These are phyloP conservation scores for Herpomyces periplanetae DNA, from an alignment of 2,329 filamentous ascomycete species.

Conservation along the genomic window DNA sequence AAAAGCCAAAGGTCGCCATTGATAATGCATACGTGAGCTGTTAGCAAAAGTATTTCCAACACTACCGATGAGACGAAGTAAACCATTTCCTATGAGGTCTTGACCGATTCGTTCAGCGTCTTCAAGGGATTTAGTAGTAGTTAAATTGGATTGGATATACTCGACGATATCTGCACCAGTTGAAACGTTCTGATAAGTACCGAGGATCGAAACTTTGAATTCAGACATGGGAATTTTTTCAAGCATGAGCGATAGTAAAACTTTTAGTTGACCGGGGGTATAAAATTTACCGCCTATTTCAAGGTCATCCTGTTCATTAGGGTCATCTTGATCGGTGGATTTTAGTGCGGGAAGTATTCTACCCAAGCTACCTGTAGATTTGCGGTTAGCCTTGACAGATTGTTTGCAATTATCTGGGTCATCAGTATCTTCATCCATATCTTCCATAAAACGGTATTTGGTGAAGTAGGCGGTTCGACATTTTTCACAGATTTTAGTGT, in stretches of 20 bases:
- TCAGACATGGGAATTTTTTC: constrained; percentile 55
- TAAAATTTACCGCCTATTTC: constrained; percentile 77
- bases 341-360: constrained; percentile 79
- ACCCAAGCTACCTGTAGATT: too few relatives aligned
- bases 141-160: constrained; percentile 64
- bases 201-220: constrained; percentile 73
- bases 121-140: constrained; percentile 37
- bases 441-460: constrained; percentile 81
- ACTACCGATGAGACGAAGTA: constrained; percentile 79
- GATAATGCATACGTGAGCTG: constrained; percentile 85
- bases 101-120: constrained; percentile 84
- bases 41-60: constrained; percentile 65
- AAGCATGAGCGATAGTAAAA: constrained; percentile 50
- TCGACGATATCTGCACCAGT: constrained; percentile 73
- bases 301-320: constrained; percentile 34
- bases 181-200: constrained; percentile 73
- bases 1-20: constrained; percentile 79
- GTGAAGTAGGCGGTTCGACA: constrained; percentile 90
- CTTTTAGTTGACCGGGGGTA: constrained; percentile 50
- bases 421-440: constrained; percentile 88
- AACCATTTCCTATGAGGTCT: constrained; percentile 49
- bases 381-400: too few relatives aligned
- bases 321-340: constrained; percentile 25
- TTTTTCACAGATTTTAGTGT: constrained; percentile 64
- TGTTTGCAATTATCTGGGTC: too few relatives aligned